phyloP scores from a whole-genome alignment of 1,139 yeast genomes.

The Kodamaea anthophila region DNA sequence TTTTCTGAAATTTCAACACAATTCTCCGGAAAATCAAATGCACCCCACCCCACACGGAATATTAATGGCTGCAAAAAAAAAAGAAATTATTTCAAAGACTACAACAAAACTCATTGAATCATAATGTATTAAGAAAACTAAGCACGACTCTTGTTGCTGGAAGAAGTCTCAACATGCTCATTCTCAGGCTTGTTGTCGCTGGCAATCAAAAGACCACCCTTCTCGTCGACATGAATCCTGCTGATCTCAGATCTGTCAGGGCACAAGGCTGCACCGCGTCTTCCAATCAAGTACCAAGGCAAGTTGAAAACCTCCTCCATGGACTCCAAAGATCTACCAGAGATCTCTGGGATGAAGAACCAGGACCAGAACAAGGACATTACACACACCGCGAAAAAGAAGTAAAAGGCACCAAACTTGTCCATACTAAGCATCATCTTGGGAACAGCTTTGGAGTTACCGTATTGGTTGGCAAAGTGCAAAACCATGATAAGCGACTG shows the following conservation, averaged over 20 bases:
- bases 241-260: constrained; percentile 19
- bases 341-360: constrained; percentile 21
- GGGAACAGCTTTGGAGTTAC: constrained; percentile 21
- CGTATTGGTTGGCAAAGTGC: constrained; percentile 21
- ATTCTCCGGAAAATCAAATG: too few relatives aligned
- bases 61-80: constrained; percentile 1
- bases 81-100: background rate
- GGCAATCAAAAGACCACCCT: background rate
- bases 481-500: constrained; percentile 20
- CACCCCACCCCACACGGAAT: background rate
- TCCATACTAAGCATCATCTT: constrained; percentile 17
- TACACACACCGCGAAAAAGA: constrained; percentile 14
- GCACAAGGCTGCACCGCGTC: constrained; percentile 18
- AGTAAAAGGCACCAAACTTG: constrained; percentile 17
- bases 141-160: constrained; percentile 1
- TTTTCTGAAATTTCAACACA: too few relatives aligned
- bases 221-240: constrained; percentile 5
- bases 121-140: too few relatives aligned
- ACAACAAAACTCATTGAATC: background rate
- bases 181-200: constrained; percentile 1
- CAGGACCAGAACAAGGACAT: constrained; percentile 18
- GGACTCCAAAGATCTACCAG: constrained; percentile 20
- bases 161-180: constrained; percentile 1
- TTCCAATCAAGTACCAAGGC: constrained; percentile 22
- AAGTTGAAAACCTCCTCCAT: constrained; percentile 22